Conservation (phyloP, 2,329 filamentous ascomycete species). For the Fusarium sp. region DNA sequence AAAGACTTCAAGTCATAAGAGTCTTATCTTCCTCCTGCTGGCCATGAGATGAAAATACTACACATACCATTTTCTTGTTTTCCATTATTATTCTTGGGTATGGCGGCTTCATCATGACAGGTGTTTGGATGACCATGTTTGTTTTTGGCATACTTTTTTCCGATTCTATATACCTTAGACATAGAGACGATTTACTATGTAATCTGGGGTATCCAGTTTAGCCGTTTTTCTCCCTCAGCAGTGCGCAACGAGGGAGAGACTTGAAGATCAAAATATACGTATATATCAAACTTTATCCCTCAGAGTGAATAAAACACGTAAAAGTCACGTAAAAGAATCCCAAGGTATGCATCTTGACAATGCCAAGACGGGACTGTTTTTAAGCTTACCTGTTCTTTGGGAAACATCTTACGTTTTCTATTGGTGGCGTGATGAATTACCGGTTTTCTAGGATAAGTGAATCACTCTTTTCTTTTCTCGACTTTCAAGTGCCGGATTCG, state of each 20-base stretch:
- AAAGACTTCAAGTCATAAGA: constrained; percentile 29
- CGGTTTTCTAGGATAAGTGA: neutral
- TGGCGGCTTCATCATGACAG: constrained; percentile 34
- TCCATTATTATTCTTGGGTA: constrained; percentile 27
- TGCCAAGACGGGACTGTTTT: neutral
- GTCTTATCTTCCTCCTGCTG: neutral
- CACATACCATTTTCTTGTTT: constrained; percentile 27
- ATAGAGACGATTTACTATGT: constrained; percentile 39
- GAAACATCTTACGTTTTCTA: neutral
- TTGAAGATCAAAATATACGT: constrained; percentile 16
- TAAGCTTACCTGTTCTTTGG: constrained; percentile 10
- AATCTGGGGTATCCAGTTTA: constrained; percentile 28
- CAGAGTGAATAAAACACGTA: neutral
- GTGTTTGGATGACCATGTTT: constrained; percentile 33
- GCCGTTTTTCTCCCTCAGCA: constrained; percentile 27
- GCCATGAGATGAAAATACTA: constrained; percentile 8
- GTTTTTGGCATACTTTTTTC: constrained; percentile 23
- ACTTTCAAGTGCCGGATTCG: neutral
- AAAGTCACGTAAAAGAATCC: constrained; percentile 1
- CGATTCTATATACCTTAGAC: constrained; percentile 37
- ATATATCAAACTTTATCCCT: neutral
- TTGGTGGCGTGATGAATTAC: constrained; percentile 2
- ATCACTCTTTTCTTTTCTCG: neutral
- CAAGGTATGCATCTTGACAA: neutral
- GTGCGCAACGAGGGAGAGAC: constrained; percentile 31